Base-by-base conservation (phyloP, 192 early-diverging fungal species). In the Cetraspora pellucida region DNA sequence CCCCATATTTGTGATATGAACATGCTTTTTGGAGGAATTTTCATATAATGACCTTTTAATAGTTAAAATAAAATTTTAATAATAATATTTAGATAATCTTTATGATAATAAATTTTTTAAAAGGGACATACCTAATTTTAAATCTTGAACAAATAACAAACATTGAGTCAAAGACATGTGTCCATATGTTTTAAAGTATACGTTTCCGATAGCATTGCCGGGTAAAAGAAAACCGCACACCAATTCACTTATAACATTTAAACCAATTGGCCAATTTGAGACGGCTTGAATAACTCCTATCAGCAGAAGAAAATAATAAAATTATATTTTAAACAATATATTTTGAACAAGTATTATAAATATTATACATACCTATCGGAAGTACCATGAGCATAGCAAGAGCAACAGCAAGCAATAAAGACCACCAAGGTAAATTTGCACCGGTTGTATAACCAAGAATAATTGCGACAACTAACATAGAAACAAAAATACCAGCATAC, bases 111-210 rank as follows among this genome's bases (percentile, higher is more conserved):
- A 37, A 37, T 37, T 37, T 37, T 37, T 37, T 37, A 37, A 25
- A 3, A 25, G 11, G 16, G 28, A n/a, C 17, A 23, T 30, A 2
- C 89, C 90, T 10, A 94, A 81, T 78, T 95, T 95, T 23, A 95
- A 79, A 82, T 94, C 93, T 44, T 65, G 28, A 11, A 91, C 74
- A 27, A 96, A 89, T 28, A 84, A 85, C 27, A 96, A 77, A 50
- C 89, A 91, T 83, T 98, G 95, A 25, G 82, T 80, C 83, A 94
- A 84, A 5, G 89, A 81, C 64, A 83, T 81, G 59, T 82, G 83
- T 58, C 85, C 84, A 47, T 85, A 80, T 14, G 80, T 82, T 82
- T 92, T 92, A 85, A 91, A 92, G 10, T 80, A 80, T 61, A 90
- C 83, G 68, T 84, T 85, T 27, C 77, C 81, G 21, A 88, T 66